Percentiles rank a stretch among this genome's conserved stretches.
phyloP scores from a whole-genome alignment of 495 filamentous ascomycete species.

The Ramalina peruviana region DNA sequence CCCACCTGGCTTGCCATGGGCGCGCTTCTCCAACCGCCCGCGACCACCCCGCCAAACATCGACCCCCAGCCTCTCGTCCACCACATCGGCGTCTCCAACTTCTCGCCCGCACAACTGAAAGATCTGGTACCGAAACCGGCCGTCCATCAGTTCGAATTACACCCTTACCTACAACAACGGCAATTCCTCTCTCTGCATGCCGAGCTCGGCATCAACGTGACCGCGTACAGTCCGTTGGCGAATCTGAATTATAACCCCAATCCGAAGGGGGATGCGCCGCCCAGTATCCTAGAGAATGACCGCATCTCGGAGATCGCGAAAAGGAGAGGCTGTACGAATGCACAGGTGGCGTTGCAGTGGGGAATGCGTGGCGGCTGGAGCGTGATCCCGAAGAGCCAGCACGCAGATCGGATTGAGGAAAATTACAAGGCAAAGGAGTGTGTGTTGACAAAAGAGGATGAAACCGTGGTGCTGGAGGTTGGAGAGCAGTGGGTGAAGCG shows the following conservation, averaged over 20 bases:
- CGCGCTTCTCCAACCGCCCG: slow-evolving; percentile 40
- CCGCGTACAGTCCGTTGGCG: slow-evolving; percentile 46
- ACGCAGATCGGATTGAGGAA: slow-evolving; percentile 31
- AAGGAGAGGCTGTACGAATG: slow-evolving; percentile 29
- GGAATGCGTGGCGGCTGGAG: slow-evolving; percentile 34
- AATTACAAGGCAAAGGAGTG: slow-evolving; percentile 28
- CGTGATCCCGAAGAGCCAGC: slow-evolving; percentile 43
- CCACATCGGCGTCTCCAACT: slow-evolving; percentile 47
- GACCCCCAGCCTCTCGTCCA: slow-evolving; percentile 18
- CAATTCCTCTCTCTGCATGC: slow-evolving; percentile 33
- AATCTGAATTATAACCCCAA: slow-evolving; percentile 33
- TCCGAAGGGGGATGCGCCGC: slow-evolving; percentile 23
- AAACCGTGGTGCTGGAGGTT: slow-evolving; percentile 15
- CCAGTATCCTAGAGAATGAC: slow-evolving; percentile 10
- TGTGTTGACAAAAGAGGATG: slow-evolving; percentile 17
- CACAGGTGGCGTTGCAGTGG: slow-evolving; percentile 39
- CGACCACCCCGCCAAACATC: slow-evolving; percentile 6
- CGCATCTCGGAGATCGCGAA: slow-evolving; percentile 29
- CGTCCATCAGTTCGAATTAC: slow-evolving; percentile 48
- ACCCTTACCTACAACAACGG: slow-evolving; percentile 46
- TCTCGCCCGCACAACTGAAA: slow-evolving; percentile 31
- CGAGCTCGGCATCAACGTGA: slow-evolving; percentile 37
- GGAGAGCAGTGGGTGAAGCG: slow-evolving; percentile 17
- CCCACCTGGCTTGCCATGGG: slow-evolving; percentile 36
- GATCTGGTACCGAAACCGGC: slow-evolving; percentile 32